Conservation (phyloP, 2,329 filamentous ascomycete genomes). For the Orbilia javanica region DNA sequence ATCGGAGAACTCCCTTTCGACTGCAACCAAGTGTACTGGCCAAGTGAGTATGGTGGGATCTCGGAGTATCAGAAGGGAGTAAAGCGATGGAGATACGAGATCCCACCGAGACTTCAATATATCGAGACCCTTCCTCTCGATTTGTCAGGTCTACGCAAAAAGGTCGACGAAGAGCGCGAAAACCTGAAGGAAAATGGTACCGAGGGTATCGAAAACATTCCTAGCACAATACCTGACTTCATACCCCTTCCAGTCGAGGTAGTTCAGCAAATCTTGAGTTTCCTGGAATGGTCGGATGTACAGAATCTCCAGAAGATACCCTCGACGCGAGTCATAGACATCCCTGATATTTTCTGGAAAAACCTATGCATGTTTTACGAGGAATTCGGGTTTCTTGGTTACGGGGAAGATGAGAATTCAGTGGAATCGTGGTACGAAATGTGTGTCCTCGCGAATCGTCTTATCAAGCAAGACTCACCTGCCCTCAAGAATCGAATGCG, state of each 20-base stretch:
- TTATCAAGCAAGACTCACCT: not conserved
- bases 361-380: not conserved
- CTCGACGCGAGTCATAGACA: not conserved
- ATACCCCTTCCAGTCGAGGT: not conserved
- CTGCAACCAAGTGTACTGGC: not conserved
- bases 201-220: not conserved
- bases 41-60: not conserved
- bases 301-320: constrained; percentile 4
- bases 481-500: not conserved
- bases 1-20: not conserved
- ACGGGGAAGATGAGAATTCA: not conserved
- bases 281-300: constrained; percentile 3
- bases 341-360: constrained; percentile 6
- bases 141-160: not conserved
- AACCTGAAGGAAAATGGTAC: not conserved
- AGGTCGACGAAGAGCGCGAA: not conserved
- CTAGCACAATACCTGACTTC: constrained; percentile 3
- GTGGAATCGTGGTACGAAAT: not conserved
- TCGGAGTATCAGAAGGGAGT: constrained; percentile 4
- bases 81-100: not conserved
- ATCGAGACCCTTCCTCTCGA: not conserved
- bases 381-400: not conserved
- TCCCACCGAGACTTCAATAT: not conserved
- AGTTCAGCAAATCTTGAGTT: not conserved
- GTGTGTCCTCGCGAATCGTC: not conserved